phyloP scores from a whole-genome alignment of 805 yeast species.

The Starmerella asiatica region DNA sequence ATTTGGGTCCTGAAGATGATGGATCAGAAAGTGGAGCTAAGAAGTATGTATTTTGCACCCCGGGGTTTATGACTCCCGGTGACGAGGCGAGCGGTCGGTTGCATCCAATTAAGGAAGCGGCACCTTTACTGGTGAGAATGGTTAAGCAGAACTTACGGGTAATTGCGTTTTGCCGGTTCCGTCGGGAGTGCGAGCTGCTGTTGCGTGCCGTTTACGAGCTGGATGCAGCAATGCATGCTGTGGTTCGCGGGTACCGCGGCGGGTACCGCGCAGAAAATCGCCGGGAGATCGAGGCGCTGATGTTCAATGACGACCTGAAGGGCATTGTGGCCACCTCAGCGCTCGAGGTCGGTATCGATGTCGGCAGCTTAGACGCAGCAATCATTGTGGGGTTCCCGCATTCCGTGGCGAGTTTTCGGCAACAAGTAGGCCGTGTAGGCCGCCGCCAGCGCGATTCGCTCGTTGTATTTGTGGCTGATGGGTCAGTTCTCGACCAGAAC shows the following conservation, averaged over 20 bases:
- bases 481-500: conserved; percentile 71
- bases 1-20: conserved; percentile 37
- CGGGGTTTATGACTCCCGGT: conserved; percentile 50
- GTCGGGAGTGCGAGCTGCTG: conserved; percentile 72
- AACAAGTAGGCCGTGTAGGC: conserved; percentile 96
- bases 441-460: conserved; percentile 68
- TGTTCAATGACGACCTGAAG: conserved; percentile 74
- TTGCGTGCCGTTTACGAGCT: conserved; percentile 66
- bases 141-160: conserved; percentile 55
- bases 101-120: conserved; percentile 61
- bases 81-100: conserved; percentile 51
- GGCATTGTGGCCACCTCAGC: conserved; percentile 95
- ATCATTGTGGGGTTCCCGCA: conserved; percentile 86
- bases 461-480: conserved; percentile 70
- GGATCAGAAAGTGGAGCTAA: conserved; percentile 83
- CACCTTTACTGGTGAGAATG: conserved; percentile 54
- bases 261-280: conserved; percentile 84
- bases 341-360: conserved; percentile 86
- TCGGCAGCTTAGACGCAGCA: conserved; percentile 85
- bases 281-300: conserved; percentile 70
- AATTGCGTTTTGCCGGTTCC: conserved; percentile 78
- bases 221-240: conserved; percentile 26
- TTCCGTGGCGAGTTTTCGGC: conserved; percentile 76
- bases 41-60: conserved; percentile 69
- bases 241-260: conserved; percentile 55